Conservation (phyloP, 352 stramenopile species). For the Pythium dissotocum region DNA sequence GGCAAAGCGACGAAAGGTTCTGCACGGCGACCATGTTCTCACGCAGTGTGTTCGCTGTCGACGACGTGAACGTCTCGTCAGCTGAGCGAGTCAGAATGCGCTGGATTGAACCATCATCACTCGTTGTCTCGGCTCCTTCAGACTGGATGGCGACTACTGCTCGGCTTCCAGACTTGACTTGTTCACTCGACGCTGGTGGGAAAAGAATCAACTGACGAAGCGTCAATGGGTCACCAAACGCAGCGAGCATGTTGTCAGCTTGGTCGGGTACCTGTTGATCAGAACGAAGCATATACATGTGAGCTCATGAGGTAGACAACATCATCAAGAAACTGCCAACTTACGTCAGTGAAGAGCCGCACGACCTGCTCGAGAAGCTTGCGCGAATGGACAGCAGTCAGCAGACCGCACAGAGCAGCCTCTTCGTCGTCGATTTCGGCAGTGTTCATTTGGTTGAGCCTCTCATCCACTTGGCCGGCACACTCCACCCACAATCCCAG, state of each 20-base stretch:
- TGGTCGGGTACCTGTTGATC: slow-evolving; percentile 28
- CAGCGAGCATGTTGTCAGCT: slow-evolving; percentile 45
- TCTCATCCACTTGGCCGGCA: slow-evolving; percentile 61
- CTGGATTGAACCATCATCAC: slow-evolving; percentile 48
- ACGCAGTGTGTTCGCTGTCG: slow-evolving; percentile 42
- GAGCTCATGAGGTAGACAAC: background rate
- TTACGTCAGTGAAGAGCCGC: slow-evolving; percentile 50
- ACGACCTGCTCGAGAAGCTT: slow-evolving; percentile 72
- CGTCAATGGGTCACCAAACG: slow-evolving; percentile 60
- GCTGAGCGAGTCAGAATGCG: slow-evolving; percentile 63
- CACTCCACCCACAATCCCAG: slow-evolving; percentile 71
- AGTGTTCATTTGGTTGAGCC: slow-evolving; percentile 53
- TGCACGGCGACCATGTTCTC: slow-evolving; percentile 52
- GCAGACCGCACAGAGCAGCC: slow-evolving; percentile 49
- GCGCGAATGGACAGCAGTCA: slow-evolving; percentile 63
- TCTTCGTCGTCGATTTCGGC: slow-evolving; percentile 74
- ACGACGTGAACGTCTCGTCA: slow-evolving; percentile 42
- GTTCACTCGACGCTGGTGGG: slow-evolving; percentile 6
- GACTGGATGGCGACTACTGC: background rate
- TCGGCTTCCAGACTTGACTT: background rate
- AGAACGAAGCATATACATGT: background rate
- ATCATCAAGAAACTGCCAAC: slow-evolving; percentile 9
- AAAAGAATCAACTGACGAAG: slow-evolving; percentile 75
- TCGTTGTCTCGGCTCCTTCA: slow-evolving; percentile 17
- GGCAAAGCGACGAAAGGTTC: slow-evolving; percentile 52